phyloP scores from a whole-genome alignment of 1,284 basidiomycete genomes.

The Volvariella surrecta region DNA sequence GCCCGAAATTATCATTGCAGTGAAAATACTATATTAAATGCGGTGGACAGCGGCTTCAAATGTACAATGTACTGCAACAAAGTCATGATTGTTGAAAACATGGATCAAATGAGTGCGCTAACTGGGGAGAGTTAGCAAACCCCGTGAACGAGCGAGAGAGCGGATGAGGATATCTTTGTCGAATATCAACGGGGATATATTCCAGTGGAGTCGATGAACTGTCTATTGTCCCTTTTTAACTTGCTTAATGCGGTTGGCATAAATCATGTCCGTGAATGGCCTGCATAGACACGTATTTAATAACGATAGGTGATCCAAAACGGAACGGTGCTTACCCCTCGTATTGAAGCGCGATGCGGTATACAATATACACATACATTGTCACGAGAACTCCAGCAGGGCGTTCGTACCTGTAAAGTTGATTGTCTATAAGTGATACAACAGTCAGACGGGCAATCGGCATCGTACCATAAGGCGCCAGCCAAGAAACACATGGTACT shows the following conservation, averaged over 20 bases:
- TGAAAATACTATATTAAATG: too few species aligned
- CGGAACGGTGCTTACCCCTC: conserved; percentile 66
- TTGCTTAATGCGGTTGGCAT: conserved; percentile 44
- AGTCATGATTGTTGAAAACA: too few species aligned
- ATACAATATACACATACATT: conserved; percentile 74
- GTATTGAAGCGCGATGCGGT: conserved; percentile 74
- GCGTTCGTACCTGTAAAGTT: conserved; percentile 59
- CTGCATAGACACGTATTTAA: conserved; percentile 23
- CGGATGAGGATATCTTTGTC: not conserved
- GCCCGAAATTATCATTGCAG: too few species aligned
- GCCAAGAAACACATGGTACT: conserved; percentile 84
- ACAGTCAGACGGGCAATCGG: not conserved
- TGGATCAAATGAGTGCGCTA: conserved; percentile 1
- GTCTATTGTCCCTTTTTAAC: conserved; percentile 16
- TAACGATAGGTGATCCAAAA: conserved; percentile 6
- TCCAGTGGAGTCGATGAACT: not conserved
- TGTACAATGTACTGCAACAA: too few species aligned
- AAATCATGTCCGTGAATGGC: conserved; percentile 80
- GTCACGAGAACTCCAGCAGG: conserved; percentile 76
- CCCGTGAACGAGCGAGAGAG: too few species aligned
- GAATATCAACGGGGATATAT: conserved; percentile 5
- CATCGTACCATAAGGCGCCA: conserved; percentile 69
- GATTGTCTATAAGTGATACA: conserved; percentile 3
- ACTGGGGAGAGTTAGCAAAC: not conserved
- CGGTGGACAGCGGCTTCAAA: too few species aligned